phyloP scores from a whole-genome alignment of 306 rosid genomes.

The Erythrophleum fordii region DNA sequence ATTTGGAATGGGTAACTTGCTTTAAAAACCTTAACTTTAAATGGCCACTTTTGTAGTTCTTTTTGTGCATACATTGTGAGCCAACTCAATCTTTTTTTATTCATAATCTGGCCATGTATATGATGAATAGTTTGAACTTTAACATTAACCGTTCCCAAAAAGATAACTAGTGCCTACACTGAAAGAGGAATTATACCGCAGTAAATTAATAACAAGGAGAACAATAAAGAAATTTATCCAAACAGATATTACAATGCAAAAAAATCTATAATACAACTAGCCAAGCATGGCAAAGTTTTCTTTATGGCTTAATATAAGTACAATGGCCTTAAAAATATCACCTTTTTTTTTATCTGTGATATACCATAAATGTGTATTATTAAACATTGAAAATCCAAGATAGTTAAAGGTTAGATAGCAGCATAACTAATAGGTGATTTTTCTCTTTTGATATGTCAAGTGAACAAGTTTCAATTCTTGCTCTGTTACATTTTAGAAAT shows the following conservation, averaged over 20 bases:
- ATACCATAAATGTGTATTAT: not conserved
- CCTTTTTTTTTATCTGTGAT: not conserved
- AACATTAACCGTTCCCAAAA: conserved; percentile 45
- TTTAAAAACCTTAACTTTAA: conserved; percentile 47
- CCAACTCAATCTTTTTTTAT: conserved; percentile 31
- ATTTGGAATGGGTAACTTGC: conserved; percentile 37
- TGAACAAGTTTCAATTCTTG: no score
- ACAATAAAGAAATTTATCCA: not conserved
- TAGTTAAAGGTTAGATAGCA: no score
- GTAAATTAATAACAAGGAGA: not conserved
- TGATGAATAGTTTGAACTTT: conserved; percentile 2
- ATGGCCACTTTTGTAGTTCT: conserved; percentile 32
- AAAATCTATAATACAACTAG: conserved; percentile 1
- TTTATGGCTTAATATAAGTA: not conserved
- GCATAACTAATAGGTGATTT: no score
- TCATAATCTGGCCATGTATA: conserved; percentile 31
- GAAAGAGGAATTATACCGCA: not conserved
- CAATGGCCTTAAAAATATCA: not conserved
- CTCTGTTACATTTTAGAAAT: no score
- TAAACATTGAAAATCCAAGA: no score
- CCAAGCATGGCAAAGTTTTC: not conserved
- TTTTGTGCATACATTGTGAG: conserved; percentile 48
- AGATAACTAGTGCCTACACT: conserved; percentile 50
- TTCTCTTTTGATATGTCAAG: no score
- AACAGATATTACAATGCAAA: not conserved